These are phyloP conservation scores for Petunia axillaris DNA, from an alignment of 257 asterid genomes.

Conservation along the genomic window DNA sequence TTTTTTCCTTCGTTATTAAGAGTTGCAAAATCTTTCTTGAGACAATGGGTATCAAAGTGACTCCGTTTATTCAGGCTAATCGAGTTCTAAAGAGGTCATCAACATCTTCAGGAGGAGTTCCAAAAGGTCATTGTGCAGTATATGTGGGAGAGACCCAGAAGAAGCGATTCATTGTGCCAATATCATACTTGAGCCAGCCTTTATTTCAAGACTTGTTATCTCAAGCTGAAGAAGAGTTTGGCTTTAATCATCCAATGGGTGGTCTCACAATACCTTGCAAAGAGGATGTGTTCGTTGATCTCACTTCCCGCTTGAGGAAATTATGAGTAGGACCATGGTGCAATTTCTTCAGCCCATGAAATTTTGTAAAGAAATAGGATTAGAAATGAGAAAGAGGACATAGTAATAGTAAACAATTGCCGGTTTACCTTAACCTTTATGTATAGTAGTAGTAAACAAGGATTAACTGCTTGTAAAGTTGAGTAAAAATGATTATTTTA, in stretches of 20 bases:
- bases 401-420: background rate
- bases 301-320: background rate
- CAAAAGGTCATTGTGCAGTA: background rate
- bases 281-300: background rate
- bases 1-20: background rate
- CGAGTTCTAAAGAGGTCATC: background rate
- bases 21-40: background rate
- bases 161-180: background rate
- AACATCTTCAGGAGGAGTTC: background rate
- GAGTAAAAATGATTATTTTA: background rate
- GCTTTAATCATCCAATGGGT: background rate
- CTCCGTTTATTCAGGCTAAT: constrained; percentile 5
- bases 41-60: constrained; percentile 1
- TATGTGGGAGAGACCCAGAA: background rate
- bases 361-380: background rate
- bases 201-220: background rate
- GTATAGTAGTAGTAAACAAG: background rate
- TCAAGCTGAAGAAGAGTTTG: background rate
- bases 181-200: background rate
- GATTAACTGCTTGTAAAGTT: background rate
- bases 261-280: constrained; percentile 1
- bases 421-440: background rate
- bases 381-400: background rate
- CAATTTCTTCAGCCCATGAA: background rate
- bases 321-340: background rate